Evolutionary conservation across 2,329 filamentous ascomycete genomes (phyloP).

Genomic region (Apiospora arundinis): DNA sequence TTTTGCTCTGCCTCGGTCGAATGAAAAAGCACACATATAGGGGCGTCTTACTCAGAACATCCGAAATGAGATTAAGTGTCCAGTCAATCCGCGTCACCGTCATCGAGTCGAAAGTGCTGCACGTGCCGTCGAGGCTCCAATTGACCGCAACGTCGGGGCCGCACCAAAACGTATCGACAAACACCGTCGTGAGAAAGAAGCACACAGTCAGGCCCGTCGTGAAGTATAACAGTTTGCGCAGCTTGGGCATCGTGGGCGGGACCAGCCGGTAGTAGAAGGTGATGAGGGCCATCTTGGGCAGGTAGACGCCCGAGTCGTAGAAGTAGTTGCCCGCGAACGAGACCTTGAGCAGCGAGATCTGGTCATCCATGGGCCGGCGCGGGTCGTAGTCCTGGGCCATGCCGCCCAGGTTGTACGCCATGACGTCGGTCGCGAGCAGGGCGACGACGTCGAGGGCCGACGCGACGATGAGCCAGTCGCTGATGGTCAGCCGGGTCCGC

Average conservation of each 20-base stretch:
- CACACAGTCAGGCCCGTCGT: conserved; percentile 11
- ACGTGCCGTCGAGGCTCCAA: conserved; percentile 18
- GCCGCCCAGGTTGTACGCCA: conserved; percentile 14
- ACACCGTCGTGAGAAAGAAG: conserved; percentile 20
- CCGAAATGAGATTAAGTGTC: neutral
- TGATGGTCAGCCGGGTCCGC: conserved; percentile 13
- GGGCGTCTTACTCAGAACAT: conserved; percentile 1
- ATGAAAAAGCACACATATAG: no score
- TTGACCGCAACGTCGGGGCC: conserved; percentile 13
- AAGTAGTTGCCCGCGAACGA: conserved; percentile 27
- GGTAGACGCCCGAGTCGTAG: conserved; percentile 27
- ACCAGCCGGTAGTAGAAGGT: conserved; percentile 25
- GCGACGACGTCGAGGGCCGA: conserved; percentile 6
- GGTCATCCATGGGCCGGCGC: neutral
- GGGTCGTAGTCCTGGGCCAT: conserved; percentile 7
- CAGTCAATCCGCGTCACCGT: conserved; percentile 18
- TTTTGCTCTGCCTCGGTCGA: no score
- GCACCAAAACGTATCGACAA: conserved; percentile 23
- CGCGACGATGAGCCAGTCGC: conserved; percentile 18
- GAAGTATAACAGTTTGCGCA: conserved; percentile 19
- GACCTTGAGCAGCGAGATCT: conserved; percentile 21
- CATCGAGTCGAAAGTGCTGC: conserved; percentile 17
- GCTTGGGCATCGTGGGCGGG: conserved; percentile 20
- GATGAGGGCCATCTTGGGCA: conserved; percentile 26
- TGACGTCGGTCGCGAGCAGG: conserved; percentile 17